Evolutionary conservation across 768 basidiomycete species (phyloP), one percentile per base, ranked within the genome.

Genomic region (Rhodotorula diobovata): DNA sequence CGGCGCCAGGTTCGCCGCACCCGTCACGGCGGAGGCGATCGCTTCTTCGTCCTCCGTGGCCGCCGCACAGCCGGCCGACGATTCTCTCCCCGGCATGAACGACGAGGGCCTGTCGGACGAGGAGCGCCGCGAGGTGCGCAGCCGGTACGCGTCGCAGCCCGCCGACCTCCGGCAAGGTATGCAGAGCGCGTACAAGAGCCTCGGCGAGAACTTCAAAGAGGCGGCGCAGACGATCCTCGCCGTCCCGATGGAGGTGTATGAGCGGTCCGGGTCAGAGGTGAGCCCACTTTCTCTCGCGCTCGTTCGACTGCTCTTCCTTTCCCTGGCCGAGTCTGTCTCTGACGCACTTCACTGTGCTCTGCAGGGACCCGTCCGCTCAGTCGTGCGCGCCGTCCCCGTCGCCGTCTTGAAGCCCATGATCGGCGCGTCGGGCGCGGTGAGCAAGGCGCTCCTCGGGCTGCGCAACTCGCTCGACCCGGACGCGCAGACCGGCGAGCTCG

Each of bases 241-340:
- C 1, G 92, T 99, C 1, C 96, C 96, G 2, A 97, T 98, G 95
- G 96, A 98, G 80, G 93, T 97, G 20, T 95, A 97, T 76, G 96
- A 99, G 81, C 85, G 90, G 70, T 90, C 93, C 18, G 91, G 92
- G 15, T 89, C 88, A 67, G 91, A 96, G 85, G 94, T 90, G 75
- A 77, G 85, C 82, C 60, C 48, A 23, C 51, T 34, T 30, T 50
- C 32, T 46, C 35, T 32, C n/a, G n/a, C n/a, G n/a, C n/a, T n/a
- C 54, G 28, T 14, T 57, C 48, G 51, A 45, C n/a, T n/a, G n/a
- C n/a, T 53, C 32, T 73, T 4, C 61, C 70, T 53, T 30, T 59
- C 9, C 39, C 39, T 43, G 14, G 41, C 6, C 41, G 41, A 43
- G 6, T 18, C 2, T 67, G 55, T 60, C 25, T 39, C 28, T 64